Percentiles rank a stretch among this genome's conserved stretches.
These are phyloP conservation scores for Tolypocladium cylindrosporum DNA, from an alignment of 2,329 filamentous ascomycete genomes.

Conservation along the genomic window DNA sequence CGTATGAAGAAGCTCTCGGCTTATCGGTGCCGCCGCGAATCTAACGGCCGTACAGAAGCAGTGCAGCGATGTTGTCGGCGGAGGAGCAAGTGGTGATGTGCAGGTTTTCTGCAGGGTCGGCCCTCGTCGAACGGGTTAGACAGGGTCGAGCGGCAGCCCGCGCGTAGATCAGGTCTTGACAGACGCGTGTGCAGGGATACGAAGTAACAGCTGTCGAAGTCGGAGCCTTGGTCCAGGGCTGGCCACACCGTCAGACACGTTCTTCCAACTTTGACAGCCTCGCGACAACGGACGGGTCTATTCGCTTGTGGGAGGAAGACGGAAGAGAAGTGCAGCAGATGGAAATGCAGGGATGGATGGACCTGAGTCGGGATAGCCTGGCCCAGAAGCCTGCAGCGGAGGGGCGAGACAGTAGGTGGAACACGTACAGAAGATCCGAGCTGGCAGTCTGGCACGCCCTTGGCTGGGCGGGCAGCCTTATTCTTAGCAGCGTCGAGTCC, in stretches of 20 bases:
- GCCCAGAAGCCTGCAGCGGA: background rate
- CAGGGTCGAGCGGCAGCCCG: slow-evolving; percentile 2
- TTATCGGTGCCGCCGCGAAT: background rate
- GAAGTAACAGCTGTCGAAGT: background rate
- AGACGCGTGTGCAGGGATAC: slow-evolving; percentile 1
- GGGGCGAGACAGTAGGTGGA: background rate
- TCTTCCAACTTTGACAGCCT: background rate
- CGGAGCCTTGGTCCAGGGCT: background rate
- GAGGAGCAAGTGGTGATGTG: slow-evolving; percentile 1
- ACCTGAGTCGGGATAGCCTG: background rate
- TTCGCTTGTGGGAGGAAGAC: background rate
- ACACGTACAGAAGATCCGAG: background rate
- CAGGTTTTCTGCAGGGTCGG: slow-evolving; percentile 4
- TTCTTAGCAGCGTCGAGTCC: background rate
- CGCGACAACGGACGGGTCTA: background rate
- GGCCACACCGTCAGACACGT: slow-evolving; percentile 1
- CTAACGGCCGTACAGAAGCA: background rate
- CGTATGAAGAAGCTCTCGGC: background rate
- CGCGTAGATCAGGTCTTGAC: background rate
- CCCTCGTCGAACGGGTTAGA: slow-evolving; percentile 2
- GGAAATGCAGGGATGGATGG: background rate
- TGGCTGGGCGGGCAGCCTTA: background rate
- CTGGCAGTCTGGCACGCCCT: background rate
- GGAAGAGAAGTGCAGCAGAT: background rate
- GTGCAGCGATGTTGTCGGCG: background rate